phyloP scores from a whole-genome alignment of 1,284 basidiomycete species.

The Ganoderma multipileum region DNA sequence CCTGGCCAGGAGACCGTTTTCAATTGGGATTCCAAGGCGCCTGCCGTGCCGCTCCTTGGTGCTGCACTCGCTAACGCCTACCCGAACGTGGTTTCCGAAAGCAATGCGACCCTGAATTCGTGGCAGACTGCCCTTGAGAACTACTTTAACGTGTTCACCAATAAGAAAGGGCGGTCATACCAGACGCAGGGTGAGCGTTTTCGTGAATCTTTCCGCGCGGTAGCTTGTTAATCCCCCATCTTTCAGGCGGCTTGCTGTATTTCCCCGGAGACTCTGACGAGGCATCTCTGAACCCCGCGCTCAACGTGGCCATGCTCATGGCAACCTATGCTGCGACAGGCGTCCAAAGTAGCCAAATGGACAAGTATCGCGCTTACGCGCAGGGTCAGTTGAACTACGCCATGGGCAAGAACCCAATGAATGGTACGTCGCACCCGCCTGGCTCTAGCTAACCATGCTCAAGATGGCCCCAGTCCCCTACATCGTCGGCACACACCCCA shows the following conservation, averaged over 20 bases:
- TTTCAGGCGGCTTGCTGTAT: constrained; percentile 77
- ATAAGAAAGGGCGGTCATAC: constrained; percentile 58
- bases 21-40: constrained; percentile 90
- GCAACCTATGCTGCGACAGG: constrained; percentile 69
- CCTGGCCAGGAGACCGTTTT: constrained; percentile 63
- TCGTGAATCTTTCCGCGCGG: background rate
- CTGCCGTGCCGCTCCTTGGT: constrained; percentile 79
- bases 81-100: constrained; percentile 48
- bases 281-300: constrained; percentile 84
- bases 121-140: constrained; percentile 80
- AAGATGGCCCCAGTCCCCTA: constrained; percentile 61
- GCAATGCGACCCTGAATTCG: constrained; percentile 52
- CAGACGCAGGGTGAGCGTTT: constrained; percentile 56
- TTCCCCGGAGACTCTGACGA: constrained; percentile 83
- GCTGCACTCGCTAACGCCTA: constrained; percentile 66
- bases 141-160: constrained; percentile 80
- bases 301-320: constrained; percentile 87
- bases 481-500: constrained; percentile 87
- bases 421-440: constrained; percentile 46
- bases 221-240: background rate
- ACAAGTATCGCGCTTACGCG: constrained; percentile 72
- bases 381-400: constrained; percentile 81
- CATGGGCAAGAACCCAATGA: constrained; percentile 89
- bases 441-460: background rate
- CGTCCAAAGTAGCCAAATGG: constrained; percentile 56